A percentile compares a stretch with the other conserved stretches of the same genome.
phyloP scores from a whole-genome alignment of 768 basidiomycete species.

The Mycena belliarum region DNA sequence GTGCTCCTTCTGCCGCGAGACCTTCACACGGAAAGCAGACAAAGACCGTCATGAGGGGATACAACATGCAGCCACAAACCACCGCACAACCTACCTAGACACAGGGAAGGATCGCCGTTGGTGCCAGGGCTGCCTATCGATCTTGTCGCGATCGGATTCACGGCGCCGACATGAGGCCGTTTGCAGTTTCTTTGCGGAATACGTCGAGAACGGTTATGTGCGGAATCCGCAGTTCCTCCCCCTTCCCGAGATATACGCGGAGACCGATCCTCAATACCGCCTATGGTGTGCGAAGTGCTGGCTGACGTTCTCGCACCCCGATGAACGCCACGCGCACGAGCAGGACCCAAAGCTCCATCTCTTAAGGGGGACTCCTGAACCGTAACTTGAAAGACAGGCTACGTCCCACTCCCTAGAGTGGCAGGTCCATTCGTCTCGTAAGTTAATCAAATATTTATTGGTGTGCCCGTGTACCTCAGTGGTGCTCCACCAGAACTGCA shows the following conservation, averaged over 20 bases:
- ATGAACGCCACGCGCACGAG: neutral
- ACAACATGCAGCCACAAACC: neutral
- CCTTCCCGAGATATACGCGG: conserved; percentile 3
- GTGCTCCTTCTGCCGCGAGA: neutral
- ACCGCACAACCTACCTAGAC: neutral
- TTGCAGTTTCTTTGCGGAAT: neutral
- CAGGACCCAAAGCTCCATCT: neutral
- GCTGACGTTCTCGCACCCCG: neutral
- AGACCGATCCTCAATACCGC: neutral
- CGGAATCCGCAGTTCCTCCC: conserved; percentile 1
- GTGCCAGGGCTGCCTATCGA: conserved; percentile 8
- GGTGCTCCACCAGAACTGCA: no score
- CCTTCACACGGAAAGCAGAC: neutral
- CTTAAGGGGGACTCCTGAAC: no score
- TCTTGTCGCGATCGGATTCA: conserved; percentile 4
- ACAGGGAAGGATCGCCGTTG: neutral
- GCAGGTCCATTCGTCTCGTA: no score
- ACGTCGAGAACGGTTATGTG: neutral
- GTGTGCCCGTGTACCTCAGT: no score
- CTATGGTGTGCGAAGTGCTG: conserved; percentile 2
- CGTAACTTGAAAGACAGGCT: no score
- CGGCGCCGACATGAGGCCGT: conserved; percentile 2
- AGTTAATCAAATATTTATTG: no score
- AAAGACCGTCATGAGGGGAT: neutral
- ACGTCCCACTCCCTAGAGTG: no score